Conservation (phyloP, 1,284 basidiomycete genomes). For the Pseudozyma hubeiensis region DNA sequence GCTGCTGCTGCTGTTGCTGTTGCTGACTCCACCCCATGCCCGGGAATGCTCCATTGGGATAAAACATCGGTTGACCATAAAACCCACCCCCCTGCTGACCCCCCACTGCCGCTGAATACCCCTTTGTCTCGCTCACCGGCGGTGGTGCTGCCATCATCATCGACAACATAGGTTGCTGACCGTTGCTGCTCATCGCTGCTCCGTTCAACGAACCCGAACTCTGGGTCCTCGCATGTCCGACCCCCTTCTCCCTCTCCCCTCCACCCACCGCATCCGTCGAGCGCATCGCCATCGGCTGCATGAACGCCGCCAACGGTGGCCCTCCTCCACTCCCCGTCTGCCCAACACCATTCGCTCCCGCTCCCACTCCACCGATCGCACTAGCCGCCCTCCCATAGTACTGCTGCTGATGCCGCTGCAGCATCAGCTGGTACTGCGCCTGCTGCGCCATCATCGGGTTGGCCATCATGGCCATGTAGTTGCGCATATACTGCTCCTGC, state of each 20-base stretch:
- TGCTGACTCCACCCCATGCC: not conserved
- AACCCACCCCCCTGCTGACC: not conserved
- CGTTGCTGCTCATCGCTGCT: not conserved
- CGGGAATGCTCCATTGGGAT: not conserved
- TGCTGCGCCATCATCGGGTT: slow-evolving; percentile 48
- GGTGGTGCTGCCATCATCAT: slow-evolving; percentile 55
- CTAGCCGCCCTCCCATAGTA: slow-evolving; percentile 38
- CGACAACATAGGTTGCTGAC: slow-evolving; percentile 39
- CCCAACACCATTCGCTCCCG: slow-evolving; percentile 8
- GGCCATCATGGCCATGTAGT: slow-evolving; percentile 54
- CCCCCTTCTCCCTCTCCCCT: not conserved
- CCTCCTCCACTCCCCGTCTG: slow-evolving; percentile 1
- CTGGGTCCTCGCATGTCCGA: slow-evolving; percentile 14
- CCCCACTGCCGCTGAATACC: too few species aligned
- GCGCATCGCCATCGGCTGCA: slow-evolving; percentile 22
- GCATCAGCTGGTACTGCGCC: slow-evolving; percentile 49
- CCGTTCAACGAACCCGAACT: slow-evolving; percentile 15
- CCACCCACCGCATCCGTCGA: not conserved
- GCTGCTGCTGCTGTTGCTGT: slow-evolving; percentile 6
- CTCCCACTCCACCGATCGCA: slow-evolving; percentile 21
- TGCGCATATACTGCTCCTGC: slow-evolving; percentile 51
- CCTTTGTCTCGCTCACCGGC: not conserved
- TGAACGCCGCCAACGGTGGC: slow-evolving; percentile 40
- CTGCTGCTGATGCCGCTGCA: slow-evolving; percentile 47
- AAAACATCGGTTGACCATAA: slow-evolving; percentile 15